These are phyloP conservation scores for Hypoxylon perforatum DNA, from an alignment of 495 filamentous ascomycete species.

Conservation along the genomic window DNA sequence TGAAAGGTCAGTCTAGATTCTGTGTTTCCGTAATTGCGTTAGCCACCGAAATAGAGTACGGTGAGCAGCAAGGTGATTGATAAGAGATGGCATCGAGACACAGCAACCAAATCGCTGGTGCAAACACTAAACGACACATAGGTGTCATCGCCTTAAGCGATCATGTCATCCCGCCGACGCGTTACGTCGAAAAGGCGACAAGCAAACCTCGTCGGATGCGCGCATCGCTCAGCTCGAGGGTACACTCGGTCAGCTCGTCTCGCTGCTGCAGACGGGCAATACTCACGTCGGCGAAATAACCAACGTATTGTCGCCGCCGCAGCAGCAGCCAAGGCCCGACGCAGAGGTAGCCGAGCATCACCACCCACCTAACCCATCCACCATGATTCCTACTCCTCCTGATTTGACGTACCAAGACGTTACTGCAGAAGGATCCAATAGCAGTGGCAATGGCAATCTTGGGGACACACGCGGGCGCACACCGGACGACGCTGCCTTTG, in stretches of 20 bases:
- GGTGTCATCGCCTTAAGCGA: conserved; percentile 55
- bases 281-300: background rate
- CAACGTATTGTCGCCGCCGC: background rate
- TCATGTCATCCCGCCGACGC: conserved; percentile 50
- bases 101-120: background rate
- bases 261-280: conserved; percentile 29
- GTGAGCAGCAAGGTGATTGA: background rate
- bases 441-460: background rate
- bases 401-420: background rate
- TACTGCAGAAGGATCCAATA: background rate
- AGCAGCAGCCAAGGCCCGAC: background rate
- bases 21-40: no score
- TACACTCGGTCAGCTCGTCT: conserved; percentile 61
- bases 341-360: background rate
- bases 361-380: background rate
- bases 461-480: background rate
- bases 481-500: conserved; percentile 41
- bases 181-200: conserved; percentile 8
- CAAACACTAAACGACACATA: conserved; percentile 16
- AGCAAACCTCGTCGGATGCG: conserved; percentile 15
- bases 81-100: background rate
- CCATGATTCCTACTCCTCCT: background rate
- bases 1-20: conserved; percentile 48
- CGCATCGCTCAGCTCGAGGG: conserved; percentile 57
- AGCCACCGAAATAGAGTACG: background rate